These are phyloP conservation scores for Macaranga tanarius DNA, from an alignment of 441 rosid genomes.

Conservation along the genomic window DNA sequence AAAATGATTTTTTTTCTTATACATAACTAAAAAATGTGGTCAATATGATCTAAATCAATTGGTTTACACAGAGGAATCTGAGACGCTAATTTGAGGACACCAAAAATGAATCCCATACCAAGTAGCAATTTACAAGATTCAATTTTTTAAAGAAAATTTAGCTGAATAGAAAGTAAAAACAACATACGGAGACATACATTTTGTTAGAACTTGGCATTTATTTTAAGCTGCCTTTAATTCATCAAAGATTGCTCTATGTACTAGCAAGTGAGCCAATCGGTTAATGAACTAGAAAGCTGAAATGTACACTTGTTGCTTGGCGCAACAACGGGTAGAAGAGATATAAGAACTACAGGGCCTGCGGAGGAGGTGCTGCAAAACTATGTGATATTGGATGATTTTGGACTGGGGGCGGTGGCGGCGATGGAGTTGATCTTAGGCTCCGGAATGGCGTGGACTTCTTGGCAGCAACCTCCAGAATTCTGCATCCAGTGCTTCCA, in stretches of 20 bases:
- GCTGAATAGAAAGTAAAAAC: too few relatives aligned
- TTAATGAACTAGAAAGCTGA: background rate
- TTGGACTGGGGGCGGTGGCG: conserved; percentile 8
- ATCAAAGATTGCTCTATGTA: background rate
- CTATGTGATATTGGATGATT: background rate
- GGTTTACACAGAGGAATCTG: too few relatives aligned
- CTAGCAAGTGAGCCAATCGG: background rate
- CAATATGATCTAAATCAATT: too few relatives aligned
- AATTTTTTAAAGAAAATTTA: too few relatives aligned
- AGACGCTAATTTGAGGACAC: too few relatives aligned
- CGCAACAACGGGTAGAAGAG: too few relatives aligned
- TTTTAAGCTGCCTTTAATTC: background rate
- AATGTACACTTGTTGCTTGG: background rate
- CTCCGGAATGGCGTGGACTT: background rate
- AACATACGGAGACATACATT: background rate
- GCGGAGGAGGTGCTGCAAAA: background rate
- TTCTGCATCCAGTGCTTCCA: conserved; percentile 9
- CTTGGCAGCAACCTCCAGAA: background rate
- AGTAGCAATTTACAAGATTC: too few relatives aligned
- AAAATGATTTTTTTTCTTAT: too few relatives aligned
- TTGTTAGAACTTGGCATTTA: background rate
- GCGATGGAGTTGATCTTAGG: conserved; percentile 7
- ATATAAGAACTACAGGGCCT: background rate
- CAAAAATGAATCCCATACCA: too few relatives aligned
- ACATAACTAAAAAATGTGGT: too few relatives aligned